Evolutionary conservation across 176 grass and related monocot species (phyloP).

Genomic region (Carex kokanica): DNA sequence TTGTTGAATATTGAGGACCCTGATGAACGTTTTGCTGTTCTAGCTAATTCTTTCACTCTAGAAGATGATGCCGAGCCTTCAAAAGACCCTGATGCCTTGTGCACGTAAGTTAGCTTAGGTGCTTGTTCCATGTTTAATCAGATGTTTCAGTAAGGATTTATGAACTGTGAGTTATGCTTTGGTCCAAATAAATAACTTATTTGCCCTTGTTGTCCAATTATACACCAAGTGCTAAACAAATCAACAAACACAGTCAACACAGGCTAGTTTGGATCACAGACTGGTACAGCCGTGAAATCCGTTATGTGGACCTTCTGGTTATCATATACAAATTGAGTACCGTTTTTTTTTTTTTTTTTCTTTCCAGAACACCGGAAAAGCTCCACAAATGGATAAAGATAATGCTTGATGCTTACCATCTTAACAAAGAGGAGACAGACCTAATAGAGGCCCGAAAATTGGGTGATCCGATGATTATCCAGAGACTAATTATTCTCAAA

Average conservation of each 20-base stretch:
- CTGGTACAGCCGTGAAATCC: not conserved
- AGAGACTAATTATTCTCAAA: constrained; percentile 68
- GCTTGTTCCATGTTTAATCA: not conserved
- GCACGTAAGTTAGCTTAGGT: constrained; percentile 57
- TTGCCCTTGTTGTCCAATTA: not conserved
- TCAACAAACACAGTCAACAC: not conserved
- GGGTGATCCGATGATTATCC: constrained; percentile 70
- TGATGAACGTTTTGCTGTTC: constrained; percentile 62
- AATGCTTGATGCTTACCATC: constrained; percentile 79
- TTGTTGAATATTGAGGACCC: constrained; percentile 93
- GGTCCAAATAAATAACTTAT: not conserved
- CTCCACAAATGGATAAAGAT: constrained; percentile 87
- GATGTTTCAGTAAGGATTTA: not conserved
- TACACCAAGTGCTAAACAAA: not conserved
- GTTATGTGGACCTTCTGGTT: not conserved
- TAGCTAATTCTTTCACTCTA: constrained; percentile 73
- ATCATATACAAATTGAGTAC: constrained; percentile 15
- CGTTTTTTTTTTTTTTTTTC: not conserved
- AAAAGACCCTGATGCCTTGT: constrained; percentile 61
- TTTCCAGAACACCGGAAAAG: constrained; percentile 74
- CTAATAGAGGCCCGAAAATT: constrained; percentile 69
- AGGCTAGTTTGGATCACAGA: not conserved
- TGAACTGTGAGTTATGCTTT: not conserved
- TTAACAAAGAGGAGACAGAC: constrained; percentile 83
- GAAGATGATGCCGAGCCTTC: constrained; percentile 46